These are phyloP conservation scores for Dictyostelium citrinum DNA, from an alignment of 78 protist species.

Conservation along the genomic window DNA sequence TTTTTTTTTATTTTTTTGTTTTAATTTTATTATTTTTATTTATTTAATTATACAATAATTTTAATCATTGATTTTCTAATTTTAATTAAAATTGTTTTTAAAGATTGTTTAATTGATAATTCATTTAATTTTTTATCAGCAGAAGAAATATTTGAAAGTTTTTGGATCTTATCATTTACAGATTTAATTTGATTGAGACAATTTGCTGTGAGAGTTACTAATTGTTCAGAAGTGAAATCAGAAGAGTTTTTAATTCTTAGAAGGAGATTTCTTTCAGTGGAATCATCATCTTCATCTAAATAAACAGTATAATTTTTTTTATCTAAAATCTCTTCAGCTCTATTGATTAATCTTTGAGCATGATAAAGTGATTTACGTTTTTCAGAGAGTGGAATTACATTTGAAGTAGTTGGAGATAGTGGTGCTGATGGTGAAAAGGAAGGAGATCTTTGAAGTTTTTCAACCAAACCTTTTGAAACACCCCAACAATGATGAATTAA, in stretches of 20 bases:
- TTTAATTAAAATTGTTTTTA: neutral
- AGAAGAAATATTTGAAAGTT: slow-evolving; percentile 8
- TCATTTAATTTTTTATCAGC: slow-evolving; percentile 15
- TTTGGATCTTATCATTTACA: neutral
- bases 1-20: neutral
- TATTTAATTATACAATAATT: neutral
- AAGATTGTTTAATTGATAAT: neutral
- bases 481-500: slow-evolving; percentile 72
- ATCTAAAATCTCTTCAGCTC: neutral
- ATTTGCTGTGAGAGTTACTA: neutral
- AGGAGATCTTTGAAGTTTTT: neutral
- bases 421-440: neutral
- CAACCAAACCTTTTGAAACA: slow-evolving; percentile 41
- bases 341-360: slow-evolving; percentile 18
- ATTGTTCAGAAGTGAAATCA: neutral
- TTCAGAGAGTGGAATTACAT: neutral
- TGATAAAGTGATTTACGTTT: slow-evolving; percentile 21
- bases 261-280: neutral
- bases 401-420: neutral
- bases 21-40: neutral
- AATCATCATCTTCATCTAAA: neutral
- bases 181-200: slow-evolving; percentile 5
- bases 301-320: neutral
- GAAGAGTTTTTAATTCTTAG: neutral
- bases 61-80: slow-evolving; percentile 17